Evolutionary conservation across 331 rosid species (phyloP).

Genomic region (Malus hybrid): DNA sequence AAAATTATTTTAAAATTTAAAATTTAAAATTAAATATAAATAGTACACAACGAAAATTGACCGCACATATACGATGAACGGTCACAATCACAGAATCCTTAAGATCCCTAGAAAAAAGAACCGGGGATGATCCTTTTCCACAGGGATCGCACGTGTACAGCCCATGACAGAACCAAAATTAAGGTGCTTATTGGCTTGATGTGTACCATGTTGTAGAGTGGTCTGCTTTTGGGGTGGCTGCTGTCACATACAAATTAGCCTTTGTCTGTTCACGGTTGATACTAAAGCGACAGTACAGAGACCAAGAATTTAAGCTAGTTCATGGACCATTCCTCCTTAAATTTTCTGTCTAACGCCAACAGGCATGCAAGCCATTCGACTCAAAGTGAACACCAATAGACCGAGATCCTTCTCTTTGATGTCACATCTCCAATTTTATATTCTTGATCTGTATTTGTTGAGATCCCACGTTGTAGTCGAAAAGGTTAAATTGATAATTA

Average conservation of each 20-base stretch:
- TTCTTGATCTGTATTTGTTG: neutral
- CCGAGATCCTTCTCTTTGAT: neutral
- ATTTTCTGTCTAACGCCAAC: neutral
- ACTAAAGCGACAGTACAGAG: neutral
- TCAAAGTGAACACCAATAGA: neutral
- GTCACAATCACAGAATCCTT: too few relatives aligned
- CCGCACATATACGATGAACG: too few relatives aligned
- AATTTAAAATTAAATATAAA: too few relatives aligned
- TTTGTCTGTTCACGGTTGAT: slow-evolving; percentile 18
- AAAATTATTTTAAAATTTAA: too few relatives aligned
- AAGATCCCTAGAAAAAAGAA: rapidly evolving
- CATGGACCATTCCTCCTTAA: neutral
- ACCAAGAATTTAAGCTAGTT: neutral
- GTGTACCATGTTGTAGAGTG: neutral
- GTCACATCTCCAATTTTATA: too few relatives aligned
- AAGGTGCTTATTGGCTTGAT: neutral
- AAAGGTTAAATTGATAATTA: neutral
- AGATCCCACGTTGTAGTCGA: neutral
- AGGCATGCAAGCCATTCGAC: neutral
- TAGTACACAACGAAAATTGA: too few relatives aligned
- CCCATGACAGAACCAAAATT: neutral
- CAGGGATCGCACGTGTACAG: neutral
- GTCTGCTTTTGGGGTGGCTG: slow-evolving; percentile 32
- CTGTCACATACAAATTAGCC: slow-evolving; percentile 16
- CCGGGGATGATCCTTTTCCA: too few relatives aligned